Conservation (phyloP, 306 rosid genomes). For the Prunus davidiana region DNA sequence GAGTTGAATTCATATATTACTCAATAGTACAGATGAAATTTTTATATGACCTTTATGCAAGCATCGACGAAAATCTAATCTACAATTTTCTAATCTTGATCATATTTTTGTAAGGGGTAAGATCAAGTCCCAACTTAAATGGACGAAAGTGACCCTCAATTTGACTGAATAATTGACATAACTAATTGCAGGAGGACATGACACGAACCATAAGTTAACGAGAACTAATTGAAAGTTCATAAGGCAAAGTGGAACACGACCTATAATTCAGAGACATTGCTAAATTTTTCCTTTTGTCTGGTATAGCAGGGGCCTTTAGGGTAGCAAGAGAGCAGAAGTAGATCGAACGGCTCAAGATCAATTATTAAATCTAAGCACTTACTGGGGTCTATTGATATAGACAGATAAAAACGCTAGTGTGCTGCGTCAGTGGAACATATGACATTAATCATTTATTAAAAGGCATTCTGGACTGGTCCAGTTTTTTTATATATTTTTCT, state of each 20-base stretch:
- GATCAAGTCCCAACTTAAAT: too few relatives aligned
- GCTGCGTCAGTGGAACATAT: not conserved
- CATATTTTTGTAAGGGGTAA: not conserved
- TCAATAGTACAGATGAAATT: not conserved
- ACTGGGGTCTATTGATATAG: not conserved
- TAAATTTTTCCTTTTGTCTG: not conserved
- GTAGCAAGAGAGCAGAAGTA: not conserved
- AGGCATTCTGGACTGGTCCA: too few relatives aligned
- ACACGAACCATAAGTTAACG: too few relatives aligned
- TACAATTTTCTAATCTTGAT: not conserved
- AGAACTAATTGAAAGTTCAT: too few relatives aligned
- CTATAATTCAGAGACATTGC: too few relatives aligned
- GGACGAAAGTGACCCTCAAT: too few relatives aligned
- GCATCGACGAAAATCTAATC: slow-evolving; percentile 16
- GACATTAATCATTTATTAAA: not conserved
- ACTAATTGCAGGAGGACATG: too few relatives aligned
- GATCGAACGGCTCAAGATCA: not conserved
- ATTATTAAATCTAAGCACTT: too few relatives aligned
- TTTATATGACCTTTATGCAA: slow-evolving; percentile 4
- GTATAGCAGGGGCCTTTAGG: not conserved
- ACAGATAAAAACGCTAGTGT: not conserved
- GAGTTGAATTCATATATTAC: not conserved
- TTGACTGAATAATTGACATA: too few relatives aligned
- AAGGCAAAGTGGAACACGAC: too few relatives aligned
- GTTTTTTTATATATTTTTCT: not conserved